A percentile compares a stretch with the other conserved stretches of the same genome.
phyloP scores from a whole-genome alignment of 768 basidiomycete genomes.

The Suillus cothurnatus region DNA sequence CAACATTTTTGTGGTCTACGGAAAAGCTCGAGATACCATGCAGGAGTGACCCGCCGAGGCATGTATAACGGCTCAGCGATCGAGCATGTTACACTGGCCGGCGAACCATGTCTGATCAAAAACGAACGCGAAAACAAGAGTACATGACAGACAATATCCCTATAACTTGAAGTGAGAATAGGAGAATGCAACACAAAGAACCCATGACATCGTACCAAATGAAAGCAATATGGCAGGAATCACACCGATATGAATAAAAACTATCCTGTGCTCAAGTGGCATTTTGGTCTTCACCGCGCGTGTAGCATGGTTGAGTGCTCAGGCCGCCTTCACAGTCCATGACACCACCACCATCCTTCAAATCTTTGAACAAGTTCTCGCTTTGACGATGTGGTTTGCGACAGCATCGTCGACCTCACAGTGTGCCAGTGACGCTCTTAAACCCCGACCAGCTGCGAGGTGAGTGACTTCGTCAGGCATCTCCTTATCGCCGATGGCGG shows the following conservation, averaged over 20 bases:
- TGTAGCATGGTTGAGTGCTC: neutral
- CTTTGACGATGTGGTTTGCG: neutral
- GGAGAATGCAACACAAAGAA: neutral
- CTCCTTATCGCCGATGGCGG: neutral
- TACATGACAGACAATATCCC: neutral
- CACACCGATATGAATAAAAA: neutral
- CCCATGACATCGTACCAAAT: neutral
- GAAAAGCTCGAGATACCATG: too few relatives aligned
- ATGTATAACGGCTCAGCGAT: too few relatives aligned
- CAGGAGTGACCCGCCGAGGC: too few relatives aligned
- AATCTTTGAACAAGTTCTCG: neutral
- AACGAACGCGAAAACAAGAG: neutral
- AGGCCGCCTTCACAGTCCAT: neutral
- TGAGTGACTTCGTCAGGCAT: neutral
- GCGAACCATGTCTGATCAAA: neutral
- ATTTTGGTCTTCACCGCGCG: neutral
- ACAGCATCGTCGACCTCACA: neutral
- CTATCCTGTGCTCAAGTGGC: neutral
- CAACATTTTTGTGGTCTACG: too few relatives aligned
- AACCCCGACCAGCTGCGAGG: neutral
- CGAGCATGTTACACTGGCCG: neutral
- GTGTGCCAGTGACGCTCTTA: neutral
- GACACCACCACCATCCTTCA: neutral
- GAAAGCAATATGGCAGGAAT: neutral
- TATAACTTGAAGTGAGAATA: neutral